phyloP scores from a whole-genome alignment of 805 yeast genomes.

The Candida patagonica region DNA sequence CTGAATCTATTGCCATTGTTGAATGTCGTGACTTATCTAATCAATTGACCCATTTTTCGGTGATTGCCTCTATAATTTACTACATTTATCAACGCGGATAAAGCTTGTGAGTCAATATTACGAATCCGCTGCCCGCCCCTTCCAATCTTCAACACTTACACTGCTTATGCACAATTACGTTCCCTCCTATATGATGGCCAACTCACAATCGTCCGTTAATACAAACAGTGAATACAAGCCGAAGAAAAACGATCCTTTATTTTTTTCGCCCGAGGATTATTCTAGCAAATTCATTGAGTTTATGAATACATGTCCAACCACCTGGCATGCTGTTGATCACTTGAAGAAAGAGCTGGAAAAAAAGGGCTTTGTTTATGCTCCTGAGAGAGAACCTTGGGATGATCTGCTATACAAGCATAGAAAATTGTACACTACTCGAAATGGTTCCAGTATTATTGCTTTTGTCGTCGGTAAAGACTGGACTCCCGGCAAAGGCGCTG shows the following conservation, averaged over 20 bases:
- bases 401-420: conserved; percentile 34
- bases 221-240: background rate
- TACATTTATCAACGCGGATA: no score
- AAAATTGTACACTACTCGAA: conserved; percentile 58
- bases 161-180: background rate
- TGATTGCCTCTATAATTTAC: no score
- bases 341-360: conserved; percentile 40
- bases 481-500: conserved; percentile 54
- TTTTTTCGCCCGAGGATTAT: conserved; percentile 11
- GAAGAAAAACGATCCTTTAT: conserved; percentile 1
- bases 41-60: no score
- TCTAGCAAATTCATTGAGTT: conserved; percentile 53
- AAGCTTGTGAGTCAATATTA: no score
- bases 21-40: no score
- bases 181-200: background rate
- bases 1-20: no score
- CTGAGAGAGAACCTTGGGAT: conserved; percentile 53
- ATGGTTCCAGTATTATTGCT: conserved; percentile 60
- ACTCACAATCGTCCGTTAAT: no score
- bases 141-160: no score
- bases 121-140: no score
- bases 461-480: conserved; percentile 62
- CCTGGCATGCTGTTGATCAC: conserved; percentile 56
- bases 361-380: conserved; percentile 55
- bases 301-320: conserved; percentile 65